Conservation (phyloP, 345 rosid species). For the Leavenworthia alabamica region DNA sequence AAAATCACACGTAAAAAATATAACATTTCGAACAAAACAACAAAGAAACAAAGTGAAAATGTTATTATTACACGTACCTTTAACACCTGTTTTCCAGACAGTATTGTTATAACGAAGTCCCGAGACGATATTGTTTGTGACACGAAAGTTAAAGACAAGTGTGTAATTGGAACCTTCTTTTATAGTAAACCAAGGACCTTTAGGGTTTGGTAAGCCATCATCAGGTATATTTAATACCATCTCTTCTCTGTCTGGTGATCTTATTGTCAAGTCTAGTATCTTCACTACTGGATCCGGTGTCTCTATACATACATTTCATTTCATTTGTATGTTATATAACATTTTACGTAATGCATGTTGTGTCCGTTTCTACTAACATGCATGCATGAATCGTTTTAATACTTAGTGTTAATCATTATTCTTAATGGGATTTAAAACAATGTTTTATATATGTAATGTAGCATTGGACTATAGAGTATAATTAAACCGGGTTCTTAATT, state of each 20-base stretch:
- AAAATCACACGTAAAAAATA: background rate
- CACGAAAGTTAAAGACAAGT: slow-evolving; percentile 64
- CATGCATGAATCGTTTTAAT: too few species aligned
- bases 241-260: slow-evolving; percentile 65
- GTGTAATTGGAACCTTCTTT: slow-evolving; percentile 81
- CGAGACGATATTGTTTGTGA: slow-evolving; percentile 78
- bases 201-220: slow-evolving; percentile 46
- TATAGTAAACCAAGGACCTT: slow-evolving; percentile 83
- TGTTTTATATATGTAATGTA: too few species aligned
- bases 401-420: too few species aligned
- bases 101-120: slow-evolving; percentile 80
- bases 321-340: too few species aligned
- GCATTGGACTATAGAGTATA: too few species aligned
- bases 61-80: too few species aligned
- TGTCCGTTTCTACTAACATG: too few species aligned
- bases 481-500: background rate
- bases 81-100: slow-evolving; percentile 85
- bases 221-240: slow-evolving; percentile 58
- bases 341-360: too few species aligned
- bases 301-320: too few species aligned
- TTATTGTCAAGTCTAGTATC: slow-evolving; percentile 59
- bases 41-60: background rate
- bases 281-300: slow-evolving; percentile 79
- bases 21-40: background rate
- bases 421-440: too few species aligned